Evolutionary conservation across 2,329 filamentous ascomycete genomes (phyloP).

Genomic region (Epichloe coenophiala): DNA sequence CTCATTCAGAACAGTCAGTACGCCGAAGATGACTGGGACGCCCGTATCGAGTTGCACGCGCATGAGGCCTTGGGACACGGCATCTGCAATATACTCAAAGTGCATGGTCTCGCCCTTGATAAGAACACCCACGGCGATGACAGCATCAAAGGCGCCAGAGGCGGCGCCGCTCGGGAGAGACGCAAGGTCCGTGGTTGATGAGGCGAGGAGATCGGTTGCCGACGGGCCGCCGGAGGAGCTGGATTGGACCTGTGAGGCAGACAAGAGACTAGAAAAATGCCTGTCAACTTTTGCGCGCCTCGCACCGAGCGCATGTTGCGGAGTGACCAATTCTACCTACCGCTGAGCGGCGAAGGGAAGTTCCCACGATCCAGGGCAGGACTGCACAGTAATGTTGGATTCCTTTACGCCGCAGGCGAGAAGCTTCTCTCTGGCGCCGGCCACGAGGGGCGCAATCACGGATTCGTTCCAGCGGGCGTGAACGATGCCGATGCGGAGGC

Average conservation of each 20-base stretch:
- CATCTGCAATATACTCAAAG: constrained; percentile 95
- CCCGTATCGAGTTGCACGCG: constrained; percentile 80
- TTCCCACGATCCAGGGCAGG: constrained; percentile 89
- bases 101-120: constrained; percentile 99
- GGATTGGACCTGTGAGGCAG: constrained; percentile 75
- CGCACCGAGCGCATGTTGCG: too few species aligned
- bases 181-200: constrained; percentile 54
- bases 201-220: constrained; percentile 64
- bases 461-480: constrained; percentile 90
- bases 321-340: constrained; percentile 27
- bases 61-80: constrained; percentile 87
- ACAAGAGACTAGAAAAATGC: constrained; percentile 49
- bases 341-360: constrained; percentile 80
- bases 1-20: constrained; percentile 72
- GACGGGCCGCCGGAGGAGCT: constrained; percentile 47
- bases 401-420: constrained; percentile 67
- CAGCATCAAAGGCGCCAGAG: constrained; percentile 71
- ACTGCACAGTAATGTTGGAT: constrained; percentile 78
- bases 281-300: too few species aligned
- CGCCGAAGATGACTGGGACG: constrained; percentile 80
- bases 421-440: constrained; percentile 67
- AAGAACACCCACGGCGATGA: constrained; percentile 88
- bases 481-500: constrained; percentile 82
- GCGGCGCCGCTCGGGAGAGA: constrained; percentile 26
- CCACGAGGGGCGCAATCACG: constrained; percentile 76